phyloP scores from a whole-genome alignment of 129 eudicot species.

The Pulicaria dysenterica region DNA sequence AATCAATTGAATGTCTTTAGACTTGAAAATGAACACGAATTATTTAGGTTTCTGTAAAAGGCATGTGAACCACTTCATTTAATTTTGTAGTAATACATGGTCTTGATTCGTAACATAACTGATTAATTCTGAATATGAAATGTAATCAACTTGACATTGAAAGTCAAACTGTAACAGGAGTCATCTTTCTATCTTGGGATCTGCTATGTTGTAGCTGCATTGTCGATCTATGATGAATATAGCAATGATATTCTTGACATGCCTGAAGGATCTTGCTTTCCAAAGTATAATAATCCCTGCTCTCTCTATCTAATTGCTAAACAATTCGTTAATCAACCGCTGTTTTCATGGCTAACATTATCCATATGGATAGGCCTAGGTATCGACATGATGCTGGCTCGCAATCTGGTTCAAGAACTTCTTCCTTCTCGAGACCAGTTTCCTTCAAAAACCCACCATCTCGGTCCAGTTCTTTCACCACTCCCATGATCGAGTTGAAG shows the following conservation, averaged over 20 bases:
- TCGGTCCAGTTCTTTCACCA: conserved; percentile 53
- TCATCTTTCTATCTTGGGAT: conserved; percentile 80
- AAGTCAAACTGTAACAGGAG: conserved; percentile 52
- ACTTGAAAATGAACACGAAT: conserved; percentile 5
- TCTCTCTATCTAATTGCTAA: background rate
- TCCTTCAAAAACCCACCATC: conserved; percentile 65
- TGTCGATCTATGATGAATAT: conserved; percentile 88
- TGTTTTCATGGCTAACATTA: conserved; percentile 5
- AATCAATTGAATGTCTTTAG: background rate
- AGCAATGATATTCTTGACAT: conserved; percentile 90
- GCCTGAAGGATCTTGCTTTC: conserved; percentile 99
- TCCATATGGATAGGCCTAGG: conserved; percentile 51
- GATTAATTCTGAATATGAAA: background rate
- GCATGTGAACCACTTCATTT: background rate
- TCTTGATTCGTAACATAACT: background rate
- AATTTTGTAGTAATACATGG: background rate
- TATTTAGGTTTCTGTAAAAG: background rate
- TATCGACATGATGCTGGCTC: conserved; percentile 48
- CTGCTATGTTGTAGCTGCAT: conserved; percentile 73
- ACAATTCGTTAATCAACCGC: background rate
- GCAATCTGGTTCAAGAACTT: conserved; percentile 43
- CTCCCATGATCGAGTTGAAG: conserved; percentile 70
- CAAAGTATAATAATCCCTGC: conserved; percentile 46
- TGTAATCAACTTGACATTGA: background rate
- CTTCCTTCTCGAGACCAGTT: conserved; percentile 54